phyloP scores from a whole-genome alignment of 768 basidiomycete genomes.

The Auricularia auricula-judae region DNA sequence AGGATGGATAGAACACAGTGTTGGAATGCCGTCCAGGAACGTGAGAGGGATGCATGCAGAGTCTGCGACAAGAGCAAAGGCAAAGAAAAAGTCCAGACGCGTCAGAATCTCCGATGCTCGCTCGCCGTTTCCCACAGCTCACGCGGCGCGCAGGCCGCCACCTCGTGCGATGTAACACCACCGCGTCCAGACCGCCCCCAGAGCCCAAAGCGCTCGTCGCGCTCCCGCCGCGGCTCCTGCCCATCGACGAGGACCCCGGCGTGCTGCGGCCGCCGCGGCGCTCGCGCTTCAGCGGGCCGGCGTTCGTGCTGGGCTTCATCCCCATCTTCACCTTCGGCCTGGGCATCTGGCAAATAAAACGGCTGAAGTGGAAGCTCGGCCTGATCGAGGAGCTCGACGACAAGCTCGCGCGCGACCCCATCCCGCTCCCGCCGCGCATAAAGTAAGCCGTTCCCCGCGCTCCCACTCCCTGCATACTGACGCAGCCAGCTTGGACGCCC shows the following conservation, averaged over 20 bases:
- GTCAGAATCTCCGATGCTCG: too few species aligned
- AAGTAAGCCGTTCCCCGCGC: slow-evolving; percentile 47
- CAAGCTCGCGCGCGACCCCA: slow-evolving; percentile 70
- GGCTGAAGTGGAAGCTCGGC: slow-evolving; percentile 89
- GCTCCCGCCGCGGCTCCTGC: background rate
- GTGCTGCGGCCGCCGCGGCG: background rate
- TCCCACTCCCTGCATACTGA: slow-evolving; percentile 2
- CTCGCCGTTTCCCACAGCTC: too few species aligned
- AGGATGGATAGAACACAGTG: too few species aligned
- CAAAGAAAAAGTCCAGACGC: too few species aligned
- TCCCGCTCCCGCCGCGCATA: slow-evolving; percentile 70
- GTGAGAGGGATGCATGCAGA: too few species aligned
- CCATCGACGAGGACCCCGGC: background rate
- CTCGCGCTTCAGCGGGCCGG: slow-evolving; percentile 33
- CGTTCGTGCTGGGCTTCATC: slow-evolving; percentile 70
- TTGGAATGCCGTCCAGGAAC: too few species aligned
- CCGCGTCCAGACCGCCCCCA: background rate
- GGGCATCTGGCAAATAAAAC: slow-evolving; percentile 88
- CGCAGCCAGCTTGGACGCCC: slow-evolving; percentile 43
- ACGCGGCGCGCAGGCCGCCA: too few species aligned
- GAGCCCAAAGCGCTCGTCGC: background rate
- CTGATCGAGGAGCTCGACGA: slow-evolving; percentile 90
- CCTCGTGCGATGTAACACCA: background rate
- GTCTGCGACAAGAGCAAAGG: too few species aligned
- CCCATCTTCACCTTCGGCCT: slow-evolving; percentile 85